Conservation (phyloP, 345 rosid species). For the Adansonia digitata region DNA sequence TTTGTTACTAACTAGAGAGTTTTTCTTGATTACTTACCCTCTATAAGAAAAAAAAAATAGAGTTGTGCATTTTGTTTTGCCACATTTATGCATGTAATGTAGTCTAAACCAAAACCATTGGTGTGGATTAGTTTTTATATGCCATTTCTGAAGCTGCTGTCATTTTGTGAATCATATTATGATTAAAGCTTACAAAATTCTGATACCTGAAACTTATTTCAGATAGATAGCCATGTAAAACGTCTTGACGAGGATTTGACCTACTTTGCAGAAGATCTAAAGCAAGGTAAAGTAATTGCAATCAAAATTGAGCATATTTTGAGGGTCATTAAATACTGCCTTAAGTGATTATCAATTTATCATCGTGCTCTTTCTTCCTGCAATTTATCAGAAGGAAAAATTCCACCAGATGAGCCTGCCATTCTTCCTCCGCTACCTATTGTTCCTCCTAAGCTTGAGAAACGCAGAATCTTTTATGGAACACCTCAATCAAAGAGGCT, state of each 20-base stretch:
- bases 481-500: slow-evolving; percentile 81
- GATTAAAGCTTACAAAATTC: slow-evolving; percentile 5
- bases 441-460: slow-evolving; percentile 63
- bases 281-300: slow-evolving; percentile 54
- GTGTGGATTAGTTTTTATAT: neutral
- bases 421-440: slow-evolving; percentile 81
- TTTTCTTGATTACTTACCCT: neutral
- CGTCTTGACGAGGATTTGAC: slow-evolving; percentile 93
- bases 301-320: neutral
- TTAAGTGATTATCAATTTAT: slow-evolving; percentile 13
- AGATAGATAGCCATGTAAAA: slow-evolving; percentile 93
- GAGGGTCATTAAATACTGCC: slow-evolving; percentile 5
- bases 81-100: neutral
- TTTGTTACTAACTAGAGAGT: neutral
- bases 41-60: neutral
- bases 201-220: slow-evolving; percentile 16
- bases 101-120: neutral
- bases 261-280: slow-evolving; percentile 88
- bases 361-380: slow-evolving; percentile 14
- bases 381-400: slow-evolving; percentile 71
- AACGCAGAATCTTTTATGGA: slow-evolving; percentile 54
- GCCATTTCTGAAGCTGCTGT: neutral
- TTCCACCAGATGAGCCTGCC: slow-evolving; percentile 81
- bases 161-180: neutral
- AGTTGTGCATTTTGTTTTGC: neutral